Percentiles rank a stretch among this genome's conserved stretches.
These are phyloP conservation scores for Botryococcus braunii DNA, from an alignment of 163 green algal species.

Conservation along the genomic window DNA sequence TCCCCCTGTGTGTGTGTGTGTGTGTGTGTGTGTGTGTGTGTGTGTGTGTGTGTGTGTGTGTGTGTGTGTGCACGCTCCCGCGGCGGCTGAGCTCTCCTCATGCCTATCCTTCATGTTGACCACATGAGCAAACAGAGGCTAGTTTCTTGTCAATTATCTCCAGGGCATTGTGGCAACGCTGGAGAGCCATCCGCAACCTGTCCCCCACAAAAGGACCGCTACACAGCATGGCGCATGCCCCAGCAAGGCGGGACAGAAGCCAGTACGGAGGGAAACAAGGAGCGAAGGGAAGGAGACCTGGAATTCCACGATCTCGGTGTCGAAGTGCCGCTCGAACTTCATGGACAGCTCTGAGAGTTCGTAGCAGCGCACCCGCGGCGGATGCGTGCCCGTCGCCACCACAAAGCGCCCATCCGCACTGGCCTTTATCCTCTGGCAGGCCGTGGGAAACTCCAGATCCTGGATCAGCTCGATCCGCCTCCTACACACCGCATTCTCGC, in stretches of 20 bases:
- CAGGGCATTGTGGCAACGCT: neutral
- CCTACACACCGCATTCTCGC: no score
- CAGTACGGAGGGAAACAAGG: neutral
- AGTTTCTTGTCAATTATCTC: neutral
- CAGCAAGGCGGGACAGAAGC: no score
- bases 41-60: no score
- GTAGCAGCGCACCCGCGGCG: slow-evolving; percentile 75
- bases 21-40: no score
- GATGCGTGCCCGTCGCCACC: slow-evolving; percentile 80
- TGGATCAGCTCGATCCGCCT: slow-evolving; percentile 57
- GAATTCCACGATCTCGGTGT: slow-evolving; percentile 94
- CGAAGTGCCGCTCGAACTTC: slow-evolving; percentile 95
- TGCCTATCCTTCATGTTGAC: no score
- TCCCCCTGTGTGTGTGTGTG: no score
- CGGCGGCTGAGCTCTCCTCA: no score
- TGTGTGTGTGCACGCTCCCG: no score
- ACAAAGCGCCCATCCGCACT: slow-evolving; percentile 84
- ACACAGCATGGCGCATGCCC: no score
- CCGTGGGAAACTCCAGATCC: slow-evolving; percentile 84
- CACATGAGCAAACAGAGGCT: neutral
- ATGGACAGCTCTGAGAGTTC: slow-evolving; percentile 88
- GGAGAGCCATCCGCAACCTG: neutral
- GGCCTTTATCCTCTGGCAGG: slow-evolving; percentile 76
- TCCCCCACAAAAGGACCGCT: no score
- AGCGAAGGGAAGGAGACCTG: slow-evolving; percentile 21